Conservation (phyloP, 495 filamentous ascomycete genomes). For the Hypoxylon lienhwacheense region DNA sequence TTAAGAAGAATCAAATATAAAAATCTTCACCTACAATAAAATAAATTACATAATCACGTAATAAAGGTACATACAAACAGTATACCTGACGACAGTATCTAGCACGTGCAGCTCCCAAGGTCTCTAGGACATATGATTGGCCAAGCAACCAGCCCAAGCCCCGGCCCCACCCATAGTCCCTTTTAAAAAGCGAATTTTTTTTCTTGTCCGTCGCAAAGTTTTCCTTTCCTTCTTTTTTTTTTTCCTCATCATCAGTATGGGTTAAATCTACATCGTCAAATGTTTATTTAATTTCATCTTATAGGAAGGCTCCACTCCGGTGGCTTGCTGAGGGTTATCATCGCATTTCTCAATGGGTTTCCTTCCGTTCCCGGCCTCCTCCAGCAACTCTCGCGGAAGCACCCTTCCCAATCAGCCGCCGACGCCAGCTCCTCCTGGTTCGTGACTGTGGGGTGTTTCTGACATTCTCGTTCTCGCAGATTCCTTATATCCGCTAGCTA, state of each 20-base stretch:
- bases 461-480: constrained; percentile 41
- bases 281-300: constrained; percentile 46
- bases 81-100: no score
- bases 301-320: constrained; percentile 52
- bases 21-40: no score
- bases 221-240: constrained; percentile 36
- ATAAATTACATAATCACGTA: no score
- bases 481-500: not conserved
- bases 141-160: not conserved
- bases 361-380: constrained; percentile 61
- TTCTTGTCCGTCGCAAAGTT: constrained; percentile 1
- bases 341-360: constrained; percentile 48
- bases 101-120: no score
- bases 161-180: constrained; percentile 11
- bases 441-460: constrained; percentile 56
- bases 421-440: constrained; percentile 47
- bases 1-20: no score
- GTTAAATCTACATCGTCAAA: constrained; percentile 47
- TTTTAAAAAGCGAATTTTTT: constrained; percentile 36
- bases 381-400: constrained; percentile 42
- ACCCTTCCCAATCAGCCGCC: constrained; percentile 47
- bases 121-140: not conserved
- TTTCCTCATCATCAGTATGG: constrained; percentile 55
- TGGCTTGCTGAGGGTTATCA: constrained; percentile 60
- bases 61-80: no score